A percentile compares a stretch with the other conserved stretches of the same genome.
These are phyloP conservation scores for Gaeumannomyces sp. DNA, from an alignment of 2,329 filamentous ascomycete species.

Conservation along the genomic window DNA sequence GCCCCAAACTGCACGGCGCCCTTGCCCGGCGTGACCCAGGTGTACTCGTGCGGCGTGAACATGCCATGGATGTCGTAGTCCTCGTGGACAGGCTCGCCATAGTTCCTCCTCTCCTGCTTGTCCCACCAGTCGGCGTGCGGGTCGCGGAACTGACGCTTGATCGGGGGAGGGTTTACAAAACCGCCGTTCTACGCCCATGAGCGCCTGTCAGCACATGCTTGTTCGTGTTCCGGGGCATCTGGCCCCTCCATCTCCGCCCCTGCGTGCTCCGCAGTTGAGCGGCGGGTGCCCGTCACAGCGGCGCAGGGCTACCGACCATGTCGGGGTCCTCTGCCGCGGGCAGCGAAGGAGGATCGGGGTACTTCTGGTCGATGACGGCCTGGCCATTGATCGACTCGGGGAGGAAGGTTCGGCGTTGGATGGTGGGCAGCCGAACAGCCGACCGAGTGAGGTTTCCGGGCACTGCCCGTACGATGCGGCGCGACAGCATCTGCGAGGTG, in stretches of 20 bases:
- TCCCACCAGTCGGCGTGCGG: conserved; percentile 96
- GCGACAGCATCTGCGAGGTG: conserved; percentile 51
- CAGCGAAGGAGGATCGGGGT: conserved; percentile 38
- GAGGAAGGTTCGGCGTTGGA: conserved; percentile 52
- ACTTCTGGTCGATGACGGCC: conserved; percentile 45
- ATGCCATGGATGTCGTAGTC: conserved; percentile 91
- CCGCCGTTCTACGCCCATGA: conserved; percentile 65
- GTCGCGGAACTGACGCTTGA: conserved; percentile 90
- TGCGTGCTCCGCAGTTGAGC: background rate
- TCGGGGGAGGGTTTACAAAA: conserved; percentile 69
- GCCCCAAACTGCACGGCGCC: conserved; percentile 61
- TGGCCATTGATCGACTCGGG: conserved; percentile 42
- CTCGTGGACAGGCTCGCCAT: conserved; percentile 92
- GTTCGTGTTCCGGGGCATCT: background rate
- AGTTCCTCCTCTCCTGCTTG: conserved; percentile 94
- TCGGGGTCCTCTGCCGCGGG: conserved; percentile 59
- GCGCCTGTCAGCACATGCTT: conserved; percentile 16
- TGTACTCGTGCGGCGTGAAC: conserved; percentile 86
- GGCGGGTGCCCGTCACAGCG: too few species aligned
- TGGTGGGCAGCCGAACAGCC: conserved; percentile 40
- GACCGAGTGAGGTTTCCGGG: conserved; percentile 15
- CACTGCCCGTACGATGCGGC: conserved; percentile 37
- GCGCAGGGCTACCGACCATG: conserved; percentile 45
- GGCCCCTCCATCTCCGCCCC: background rate
- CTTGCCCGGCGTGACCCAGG: conserved; percentile 66